Evolutionary conservation across 169 alveolate genomes (phyloP).

Genomic region (Cryptosporidium tyzzeri): DNA sequence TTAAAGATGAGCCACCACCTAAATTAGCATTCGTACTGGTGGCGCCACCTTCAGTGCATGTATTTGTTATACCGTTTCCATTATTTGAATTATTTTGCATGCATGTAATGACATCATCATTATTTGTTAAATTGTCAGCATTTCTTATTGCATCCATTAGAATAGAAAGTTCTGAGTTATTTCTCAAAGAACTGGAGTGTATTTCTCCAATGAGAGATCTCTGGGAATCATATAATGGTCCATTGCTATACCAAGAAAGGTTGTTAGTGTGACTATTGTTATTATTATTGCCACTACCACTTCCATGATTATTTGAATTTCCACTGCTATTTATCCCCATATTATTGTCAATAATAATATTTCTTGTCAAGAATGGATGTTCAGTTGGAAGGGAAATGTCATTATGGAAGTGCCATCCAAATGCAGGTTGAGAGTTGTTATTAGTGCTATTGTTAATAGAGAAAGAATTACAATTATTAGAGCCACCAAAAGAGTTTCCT

Average conservation of each 20-base stretch:
- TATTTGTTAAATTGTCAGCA: neutral
- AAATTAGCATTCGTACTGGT: neutral
- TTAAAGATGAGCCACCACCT: neutral
- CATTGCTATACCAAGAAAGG: constrained; percentile 71
- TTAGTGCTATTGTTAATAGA: neutral
- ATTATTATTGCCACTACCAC: neutral
- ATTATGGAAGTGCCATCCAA: constrained; percentile 64
- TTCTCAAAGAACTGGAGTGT: constrained; percentile 54
- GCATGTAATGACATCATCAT: neutral
- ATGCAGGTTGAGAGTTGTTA: constrained; percentile 40
- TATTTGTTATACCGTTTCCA: neutral
- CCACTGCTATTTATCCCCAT: constrained; percentile 1
- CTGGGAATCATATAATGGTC: constrained; percentile 48
- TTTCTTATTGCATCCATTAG: constrained; percentile 39
- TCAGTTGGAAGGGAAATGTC: constrained; percentile 66
- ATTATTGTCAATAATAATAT: constrained; percentile 48
- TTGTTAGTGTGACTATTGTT: neutral
- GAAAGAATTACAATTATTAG: neutral
- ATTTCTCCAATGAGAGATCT: constrained; percentile 66
- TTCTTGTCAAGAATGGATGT: constrained; percentile 70
- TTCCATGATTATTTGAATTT: neutral
- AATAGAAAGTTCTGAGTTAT: constrained; percentile 10
- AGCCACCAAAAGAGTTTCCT: neutral
- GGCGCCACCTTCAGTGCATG: constrained; percentile 6
- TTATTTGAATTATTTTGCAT: neutral